Evolutionary conservation across 805 yeast species (phyloP).

Genomic region (Myxozyma sirexii): DNA sequence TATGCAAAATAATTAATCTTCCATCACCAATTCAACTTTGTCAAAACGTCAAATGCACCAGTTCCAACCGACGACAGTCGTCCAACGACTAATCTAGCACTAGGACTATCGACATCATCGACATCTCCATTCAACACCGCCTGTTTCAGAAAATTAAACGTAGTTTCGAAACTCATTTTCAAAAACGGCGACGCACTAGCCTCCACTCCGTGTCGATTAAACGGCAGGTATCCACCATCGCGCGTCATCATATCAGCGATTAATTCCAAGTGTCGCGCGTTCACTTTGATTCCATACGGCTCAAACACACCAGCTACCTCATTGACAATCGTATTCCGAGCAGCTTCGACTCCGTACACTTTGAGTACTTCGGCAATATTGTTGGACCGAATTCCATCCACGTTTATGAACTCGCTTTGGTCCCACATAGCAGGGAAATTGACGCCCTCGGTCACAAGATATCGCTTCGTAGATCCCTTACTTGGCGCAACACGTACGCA

Average conservation of each 20-base stretch:
- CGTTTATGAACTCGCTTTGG: conserved; percentile 88
- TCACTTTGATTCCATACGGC: conserved; percentile 92
- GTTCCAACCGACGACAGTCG: conserved; percentile 91
- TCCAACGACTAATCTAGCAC: conserved; percentile 92
- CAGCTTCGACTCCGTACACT: conserved; percentile 98
- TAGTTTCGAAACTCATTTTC: conserved; percentile 99
- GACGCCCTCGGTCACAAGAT: conserved; percentile 94
- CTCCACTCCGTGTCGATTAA: conserved; percentile 98
- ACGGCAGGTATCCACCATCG: conserved; percentile 95
- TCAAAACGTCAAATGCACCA: conserved; percentile 81
- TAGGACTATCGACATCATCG: conserved; percentile 87
- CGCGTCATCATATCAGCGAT: conserved; percentile 99
- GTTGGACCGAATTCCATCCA: conserved; percentile 85
- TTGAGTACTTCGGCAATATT: conserved; percentile 87
- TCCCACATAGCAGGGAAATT: conserved; percentile 98
- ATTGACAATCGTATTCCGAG: conserved; percentile 93
- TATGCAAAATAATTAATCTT: neutral
- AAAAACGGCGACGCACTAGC: conserved; percentile 91
- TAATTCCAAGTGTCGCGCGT: conserved; percentile 90
- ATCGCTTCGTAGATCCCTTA: conserved; percentile 49
- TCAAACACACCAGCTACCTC: conserved; percentile 96
- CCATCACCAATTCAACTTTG: conserved; percentile 17
- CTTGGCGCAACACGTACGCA: conserved; percentile 48
- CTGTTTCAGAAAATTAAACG: conserved; percentile 94
- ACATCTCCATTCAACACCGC: conserved; percentile 91